These are phyloP conservation scores for Rhodotorula taiwanensis DNA, from an alignment of 768 basidiomycete species.

Conservation along the genomic window DNA sequence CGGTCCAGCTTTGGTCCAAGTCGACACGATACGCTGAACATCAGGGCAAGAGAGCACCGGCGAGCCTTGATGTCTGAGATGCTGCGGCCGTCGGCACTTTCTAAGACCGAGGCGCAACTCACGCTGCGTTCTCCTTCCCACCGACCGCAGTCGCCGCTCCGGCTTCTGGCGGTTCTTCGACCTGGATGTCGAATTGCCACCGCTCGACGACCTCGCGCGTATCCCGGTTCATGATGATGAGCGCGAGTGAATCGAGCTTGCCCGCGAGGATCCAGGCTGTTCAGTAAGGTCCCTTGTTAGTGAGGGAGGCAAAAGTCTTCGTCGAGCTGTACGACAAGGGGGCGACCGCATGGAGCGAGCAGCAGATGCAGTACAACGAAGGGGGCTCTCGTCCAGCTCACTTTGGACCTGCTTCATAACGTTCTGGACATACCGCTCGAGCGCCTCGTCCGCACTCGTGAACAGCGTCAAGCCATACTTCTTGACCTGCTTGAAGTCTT, in stretches of 20 bases:
- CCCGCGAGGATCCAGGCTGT: conserved; percentile 90
- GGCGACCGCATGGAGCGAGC: neutral
- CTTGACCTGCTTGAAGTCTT: conserved; percentile 96
- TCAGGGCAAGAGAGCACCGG: too few species aligned
- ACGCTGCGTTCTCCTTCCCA: conserved; percentile 45
- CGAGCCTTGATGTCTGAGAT: too few species aligned
- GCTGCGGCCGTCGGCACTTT: too few species aligned
- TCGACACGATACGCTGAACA: too few species aligned
- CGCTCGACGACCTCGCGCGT: conserved; percentile 83
- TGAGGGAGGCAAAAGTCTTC: too few species aligned
- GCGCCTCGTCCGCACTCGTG: conserved; percentile 82
- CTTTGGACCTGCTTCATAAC: conserved; percentile 88
- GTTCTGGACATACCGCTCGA: conserved; percentile 91
- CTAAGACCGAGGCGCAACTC: neutral
- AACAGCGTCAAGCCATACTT: conserved; percentile 96
- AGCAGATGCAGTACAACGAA: too few species aligned
- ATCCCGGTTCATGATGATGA: conserved; percentile 93
- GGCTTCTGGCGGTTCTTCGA: conserved; percentile 54
- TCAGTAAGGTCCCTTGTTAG: neutral
- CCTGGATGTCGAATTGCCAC: conserved; percentile 95
- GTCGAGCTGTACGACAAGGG: neutral
- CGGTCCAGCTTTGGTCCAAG: too few species aligned
- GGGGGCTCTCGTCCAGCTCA: conserved; percentile 47
- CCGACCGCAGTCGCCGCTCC: neutral
- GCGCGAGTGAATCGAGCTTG: conserved; percentile 84